A percentile compares a stretch with the other conserved stretches of the same genome.
Conservation (phyloP, 2,329 filamentous ascomycete species). For the Colletotrichum shisoi region DNA sequence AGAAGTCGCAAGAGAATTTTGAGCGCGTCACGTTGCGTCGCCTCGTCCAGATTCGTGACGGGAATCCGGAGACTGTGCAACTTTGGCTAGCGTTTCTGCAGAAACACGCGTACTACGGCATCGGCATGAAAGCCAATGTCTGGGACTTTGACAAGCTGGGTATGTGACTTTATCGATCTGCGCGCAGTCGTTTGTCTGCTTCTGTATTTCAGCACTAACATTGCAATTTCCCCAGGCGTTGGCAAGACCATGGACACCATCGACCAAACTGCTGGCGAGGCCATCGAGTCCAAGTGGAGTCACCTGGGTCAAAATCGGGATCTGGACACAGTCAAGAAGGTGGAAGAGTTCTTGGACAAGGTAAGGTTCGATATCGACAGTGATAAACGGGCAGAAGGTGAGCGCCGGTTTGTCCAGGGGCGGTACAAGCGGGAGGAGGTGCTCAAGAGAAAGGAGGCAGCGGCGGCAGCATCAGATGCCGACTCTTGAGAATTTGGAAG, state of each 20-base stretch:
- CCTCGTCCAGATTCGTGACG: conserved; percentile 91
- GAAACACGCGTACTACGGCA: conserved; percentile 93
- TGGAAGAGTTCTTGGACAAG: conserved; percentile 64
- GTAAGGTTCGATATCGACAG: conserved; percentile 54
- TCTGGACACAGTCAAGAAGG: conserved; percentile 61
- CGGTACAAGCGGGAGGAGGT: conserved; percentile 24
- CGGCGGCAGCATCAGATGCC: not conserved
- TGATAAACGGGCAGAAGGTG: conserved; percentile 26
- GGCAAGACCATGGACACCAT: conserved; percentile 61
- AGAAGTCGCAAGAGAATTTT: conserved; percentile 98
- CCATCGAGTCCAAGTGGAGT: conserved; percentile 62
- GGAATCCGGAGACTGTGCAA: conserved; percentile 85
- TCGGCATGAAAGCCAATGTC: conserved; percentile 98
- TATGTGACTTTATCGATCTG: not conserved
- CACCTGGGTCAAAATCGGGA: conserved; percentile 63
- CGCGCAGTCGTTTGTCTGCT: not conserved
- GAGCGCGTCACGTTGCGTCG: conserved; percentile 87
- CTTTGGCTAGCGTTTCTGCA: conserved; percentile 91
- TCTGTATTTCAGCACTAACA: not conserved
- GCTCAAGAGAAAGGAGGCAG: conserved; percentile 19
- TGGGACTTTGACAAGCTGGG: conserved; percentile 84
- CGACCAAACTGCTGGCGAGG: conserved; percentile 53
- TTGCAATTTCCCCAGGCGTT: conserved; percentile 51
- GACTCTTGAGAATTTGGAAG: not conserved
- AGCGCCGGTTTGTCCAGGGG: conserved; percentile 28